Evolutionary conservation across 495 filamentous ascomycete species (phyloP), one percentile per base, ranked within the genome.

Genomic region (Penicillium bialowiezense): DNA sequence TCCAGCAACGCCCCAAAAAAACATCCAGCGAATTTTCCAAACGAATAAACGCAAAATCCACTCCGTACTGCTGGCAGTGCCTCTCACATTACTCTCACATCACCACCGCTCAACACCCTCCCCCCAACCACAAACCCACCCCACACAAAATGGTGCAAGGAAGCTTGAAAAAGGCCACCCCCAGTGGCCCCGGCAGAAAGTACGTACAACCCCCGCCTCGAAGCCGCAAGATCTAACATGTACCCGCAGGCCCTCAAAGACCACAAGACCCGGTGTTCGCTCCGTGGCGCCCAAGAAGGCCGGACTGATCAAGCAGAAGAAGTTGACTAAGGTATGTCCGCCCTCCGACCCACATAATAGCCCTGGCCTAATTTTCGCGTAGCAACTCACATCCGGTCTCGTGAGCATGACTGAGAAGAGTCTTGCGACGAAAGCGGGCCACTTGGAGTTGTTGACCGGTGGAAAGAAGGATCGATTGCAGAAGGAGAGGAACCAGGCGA

Each of bases 241-340:
- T 6, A 2, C n/a, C 10, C 28, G 14, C 20, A 55, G 50, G 39
- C 33, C 37, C 47, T 56, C 46, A 0, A 47, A 51, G 34, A 43
- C 44, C 10, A 65, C 79, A 13, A 84, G 83, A 63, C 80, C 76
- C 53, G 83, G 85, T 18, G 60, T 70, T 8, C 69, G 81, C 13
- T 73, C 80, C 35, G 84, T 90, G 40, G 84, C 85, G 17, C 87
- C 87, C 5, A 87, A 86, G 71, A 89, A 86, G 51, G 64, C 73
- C 17, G 60, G 64, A 3, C 67, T 89, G 29, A 76, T 84, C 23
- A 76, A 78, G 59, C 71, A 79, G 66, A 63, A 78, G 44, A 82
- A 82, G 59, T 66, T 87, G 61, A 81, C 71, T 5, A 89, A 85
- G 76, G 82, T 85, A 52, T 28, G 64, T 58, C 2, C 17, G 14